Percentiles rank a stretch among this genome's conserved stretches.
Evolutionary conservation across 2,329 filamentous ascomycete genomes (phyloP).

Genomic region (Fusarium sp.): DNA sequence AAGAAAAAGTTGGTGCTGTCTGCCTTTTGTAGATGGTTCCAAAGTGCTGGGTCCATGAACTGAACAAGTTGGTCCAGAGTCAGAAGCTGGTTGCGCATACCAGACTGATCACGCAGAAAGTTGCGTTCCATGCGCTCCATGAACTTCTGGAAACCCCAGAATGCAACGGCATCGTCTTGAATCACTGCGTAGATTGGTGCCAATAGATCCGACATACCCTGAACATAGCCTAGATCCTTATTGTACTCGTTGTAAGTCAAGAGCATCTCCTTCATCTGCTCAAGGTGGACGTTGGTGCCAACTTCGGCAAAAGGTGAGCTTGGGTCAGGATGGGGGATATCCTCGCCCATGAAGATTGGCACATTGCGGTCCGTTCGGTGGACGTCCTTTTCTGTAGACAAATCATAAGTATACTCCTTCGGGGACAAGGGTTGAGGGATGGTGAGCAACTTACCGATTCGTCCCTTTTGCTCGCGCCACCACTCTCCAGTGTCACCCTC

Average conservation of each 20-base stretch:
- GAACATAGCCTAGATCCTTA: conserved; percentile 92
- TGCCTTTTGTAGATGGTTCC: conserved; percentile 85
- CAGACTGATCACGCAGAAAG: conserved; percentile 93
- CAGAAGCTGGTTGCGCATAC: conserved; percentile 91
- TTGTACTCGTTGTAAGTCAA: conserved; percentile 99
- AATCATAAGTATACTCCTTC: conserved; percentile 22
- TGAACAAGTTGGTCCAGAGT: conserved; percentile 95
- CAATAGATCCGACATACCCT: conserved; percentile 97
- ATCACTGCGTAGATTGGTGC: conserved; percentile 96
- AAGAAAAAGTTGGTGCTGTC: conserved; percentile 99
- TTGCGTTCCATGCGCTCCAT: conserved; percentile 99
- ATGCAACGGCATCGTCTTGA: conserved; percentile 95
- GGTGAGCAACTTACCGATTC: conserved; percentile 77
- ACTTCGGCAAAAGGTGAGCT: conserved; percentile 92
- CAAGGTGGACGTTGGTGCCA: conserved; percentile 95
- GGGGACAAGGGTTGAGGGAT: conserved; percentile 13
- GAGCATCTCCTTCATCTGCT: conserved; percentile 99
- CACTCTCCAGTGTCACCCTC: conserved; percentile 87
- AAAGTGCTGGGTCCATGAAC: conserved; percentile 95
- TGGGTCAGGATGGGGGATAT: conserved; percentile 95
- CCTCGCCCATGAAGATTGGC: conserved; percentile 94
- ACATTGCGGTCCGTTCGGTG: conserved; percentile 96
- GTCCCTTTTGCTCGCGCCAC: conserved; percentile 93
- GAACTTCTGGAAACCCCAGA: conserved; percentile 95
- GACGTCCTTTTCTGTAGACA: conserved; percentile 88